These are phyloP conservation scores for Chalaropsis thielavioides DNA, from an alignment of 2,329 filamentous ascomycete genomes.

Conservation along the genomic window DNA sequence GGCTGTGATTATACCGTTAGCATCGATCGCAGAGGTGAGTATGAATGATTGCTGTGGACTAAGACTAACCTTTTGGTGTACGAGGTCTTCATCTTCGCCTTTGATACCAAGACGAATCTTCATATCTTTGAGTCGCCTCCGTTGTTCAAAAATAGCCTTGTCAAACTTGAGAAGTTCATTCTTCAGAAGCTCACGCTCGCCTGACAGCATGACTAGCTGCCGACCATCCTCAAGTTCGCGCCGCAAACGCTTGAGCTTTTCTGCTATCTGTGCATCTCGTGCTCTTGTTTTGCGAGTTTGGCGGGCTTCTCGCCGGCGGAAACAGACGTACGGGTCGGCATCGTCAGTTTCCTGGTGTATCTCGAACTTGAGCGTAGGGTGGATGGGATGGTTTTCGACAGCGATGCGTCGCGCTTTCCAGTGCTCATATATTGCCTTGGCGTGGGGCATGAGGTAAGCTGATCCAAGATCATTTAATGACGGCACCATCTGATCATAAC, in stretches of 20 bases:
- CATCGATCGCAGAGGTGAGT: constrained; percentile 20
- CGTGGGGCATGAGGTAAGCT: constrained; percentile 39
- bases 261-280: constrained; percentile 82
- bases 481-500: constrained; percentile 61
- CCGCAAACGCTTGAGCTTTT: constrained; percentile 84
- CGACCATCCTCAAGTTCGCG: constrained; percentile 83
- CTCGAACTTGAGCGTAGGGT: constrained; percentile 79
- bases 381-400: constrained; percentile 55
- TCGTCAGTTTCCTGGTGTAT: constrained; percentile 90
- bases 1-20: constrained; percentile 37
- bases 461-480: constrained; percentile 41
- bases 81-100: constrained; percentile 81
- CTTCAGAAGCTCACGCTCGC: constrained; percentile 65
- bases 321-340: constrained; percentile 93
- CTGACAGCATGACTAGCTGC: constrained; percentile 61
- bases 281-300: constrained; percentile 90
- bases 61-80: constrained; percentile 72
- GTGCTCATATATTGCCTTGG: constrained; percentile 74
- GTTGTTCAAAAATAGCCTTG: constrained; percentile 66
- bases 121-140: constrained; percentile 67
- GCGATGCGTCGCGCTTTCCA: constrained; percentile 62
- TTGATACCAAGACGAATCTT: constrained; percentile 84
- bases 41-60: not conserved
- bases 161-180: constrained; percentile 64
- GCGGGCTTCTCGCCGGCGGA: constrained; percentile 83